Evolutionary conservation across 2,329 filamentous ascomycete species (phyloP).

Genomic region (Epichloe sp.): DNA sequence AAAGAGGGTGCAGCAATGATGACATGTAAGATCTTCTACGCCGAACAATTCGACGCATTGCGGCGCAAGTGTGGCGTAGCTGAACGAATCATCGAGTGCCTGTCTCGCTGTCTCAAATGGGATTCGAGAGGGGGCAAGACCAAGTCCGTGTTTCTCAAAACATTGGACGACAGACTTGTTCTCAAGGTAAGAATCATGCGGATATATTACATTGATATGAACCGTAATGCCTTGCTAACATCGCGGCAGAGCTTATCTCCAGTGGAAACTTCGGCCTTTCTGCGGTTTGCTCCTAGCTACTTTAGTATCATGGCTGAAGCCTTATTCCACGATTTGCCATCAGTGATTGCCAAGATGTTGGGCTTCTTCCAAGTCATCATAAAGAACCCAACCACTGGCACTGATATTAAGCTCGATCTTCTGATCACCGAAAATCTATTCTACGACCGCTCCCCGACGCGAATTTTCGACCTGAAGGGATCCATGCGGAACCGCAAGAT

Average conservation of each 20-base stretch:
- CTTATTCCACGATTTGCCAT: slow-evolving; percentile 87
- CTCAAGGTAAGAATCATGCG: slow-evolving; percentile 46
- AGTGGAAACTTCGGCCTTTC: slow-evolving; percentile 85
- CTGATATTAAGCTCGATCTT: slow-evolving; percentile 88
- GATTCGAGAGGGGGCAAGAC: slow-evolving; percentile 97
- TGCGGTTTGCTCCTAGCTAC: slow-evolving; percentile 91
- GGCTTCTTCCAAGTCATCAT: slow-evolving; percentile 97
- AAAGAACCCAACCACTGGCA: slow-evolving; percentile 82
- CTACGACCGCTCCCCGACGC: slow-evolving; percentile 80
- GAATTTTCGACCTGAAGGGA: slow-evolving; percentile 91
- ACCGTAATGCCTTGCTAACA: slow-evolving; percentile 7
- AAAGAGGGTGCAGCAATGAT: slow-evolving; percentile 86
- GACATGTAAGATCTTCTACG: slow-evolving; percentile 97
- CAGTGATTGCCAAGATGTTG: slow-evolving; percentile 97
- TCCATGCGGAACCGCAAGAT: slow-evolving; percentile 99
- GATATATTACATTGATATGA: no score
- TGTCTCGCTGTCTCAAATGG: slow-evolving; percentile 94
- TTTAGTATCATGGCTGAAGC: slow-evolving; percentile 96
- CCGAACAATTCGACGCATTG: slow-evolving; percentile 92
- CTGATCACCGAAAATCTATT: slow-evolving; percentile 97
- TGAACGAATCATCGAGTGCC: slow-evolving; percentile 85
- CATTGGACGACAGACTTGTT: slow-evolving; percentile 84
- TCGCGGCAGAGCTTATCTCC: slow-evolving; percentile 58
- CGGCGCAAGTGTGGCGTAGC: slow-evolving; percentile 85
- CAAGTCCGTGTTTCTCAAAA: slow-evolving; percentile 94